Base-by-base conservation (phyloP, 768 basidiomycete species). In the Auriscalpium vulgare region DNA sequence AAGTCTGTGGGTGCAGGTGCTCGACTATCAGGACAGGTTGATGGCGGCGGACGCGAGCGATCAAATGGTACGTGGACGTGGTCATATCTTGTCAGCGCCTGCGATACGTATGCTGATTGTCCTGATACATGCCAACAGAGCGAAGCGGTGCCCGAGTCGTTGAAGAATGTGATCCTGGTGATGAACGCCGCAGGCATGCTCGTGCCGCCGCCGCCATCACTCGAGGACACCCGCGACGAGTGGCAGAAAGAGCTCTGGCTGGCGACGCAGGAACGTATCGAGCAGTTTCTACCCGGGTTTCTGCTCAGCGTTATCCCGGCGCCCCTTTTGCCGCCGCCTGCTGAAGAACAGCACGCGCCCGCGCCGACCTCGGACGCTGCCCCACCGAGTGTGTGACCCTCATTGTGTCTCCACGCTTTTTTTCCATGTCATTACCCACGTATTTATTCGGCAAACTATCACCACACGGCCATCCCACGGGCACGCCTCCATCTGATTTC, bases 121-220 rank as follows among this genome's bases (percentile, higher is more conserved):
- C 49, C 36, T 19, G 38, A 11, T 34, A 8, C 34, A n/a, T 21
- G 10, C 43, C 57, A 1, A 10, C 63, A 98, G 95, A 86, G 87
- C 67, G 97, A 99, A 68, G 95, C 95, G 0, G 80, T 97, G 17
- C 93, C 92, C 1, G 97, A 99, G 71, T 95, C 94, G 1, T 78
- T 99, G 63, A 98, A 97, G 74, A 98, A 98, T 65, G 90, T 95
- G 50, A 73, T 99, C 14, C 79, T 98, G 49, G 95, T 99, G 50
- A 95, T 99, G 92, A 86, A 94, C 63, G 91, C 94, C 1, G 87
- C 87, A 1, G 80, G 81, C 5, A 84, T 95, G 55, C 81, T 99
- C 16, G 79, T 91, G 4, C 89, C 91, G 4, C 85, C 81, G 10
- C 72, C 74, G 11, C 71, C 69, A 8, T 67, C 69, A 29, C 65